A percentile compares a stretch with the other conserved stretches of the same genome.
phyloP scores from a whole-genome alignment of 2,329 filamentous ascomycete genomes.

The Penicillium sp. region DNA sequence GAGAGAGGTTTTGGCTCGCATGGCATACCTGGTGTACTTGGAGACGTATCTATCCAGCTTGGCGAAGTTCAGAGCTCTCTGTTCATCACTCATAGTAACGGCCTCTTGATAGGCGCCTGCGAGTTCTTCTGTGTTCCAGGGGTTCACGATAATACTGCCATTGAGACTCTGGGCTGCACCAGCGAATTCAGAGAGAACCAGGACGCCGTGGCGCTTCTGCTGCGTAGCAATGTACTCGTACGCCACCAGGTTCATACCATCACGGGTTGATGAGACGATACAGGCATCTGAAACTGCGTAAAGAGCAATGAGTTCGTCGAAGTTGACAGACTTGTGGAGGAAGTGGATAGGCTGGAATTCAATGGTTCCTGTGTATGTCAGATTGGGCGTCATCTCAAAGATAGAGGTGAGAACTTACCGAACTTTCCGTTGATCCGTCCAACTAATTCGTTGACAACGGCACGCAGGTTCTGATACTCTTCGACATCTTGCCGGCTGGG shows the following conservation, averaged over 20 bases:
- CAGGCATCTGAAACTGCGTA: constrained; percentile 93
- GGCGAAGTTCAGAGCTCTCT: constrained; percentile 81
- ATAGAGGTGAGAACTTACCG: constrained; percentile 48
- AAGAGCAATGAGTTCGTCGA: constrained; percentile 90
- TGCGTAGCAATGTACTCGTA: constrained; percentile 98
- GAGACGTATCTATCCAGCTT: constrained; percentile 94
- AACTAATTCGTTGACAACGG: constrained; percentile 94
- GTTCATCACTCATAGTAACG: constrained; percentile 93
- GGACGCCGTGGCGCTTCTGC: constrained; percentile 82
- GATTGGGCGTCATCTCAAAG: constrained; percentile 14
- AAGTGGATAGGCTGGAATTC: constrained; percentile 99
- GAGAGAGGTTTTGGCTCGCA: neutral
- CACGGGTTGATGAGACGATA: constrained; percentile 90
- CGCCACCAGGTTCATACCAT: constrained; percentile 98
- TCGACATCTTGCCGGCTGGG: constrained; percentile 94
- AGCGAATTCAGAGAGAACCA: constrained; percentile 96
- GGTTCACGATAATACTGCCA: constrained; percentile 91
- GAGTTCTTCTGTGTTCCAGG: constrained; percentile 97
- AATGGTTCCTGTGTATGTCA: constrained; percentile 65
- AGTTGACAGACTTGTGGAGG: constrained; percentile 92
- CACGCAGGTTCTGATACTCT: constrained; percentile 94
- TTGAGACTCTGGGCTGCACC: constrained; percentile 94
- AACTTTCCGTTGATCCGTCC: constrained; percentile 97
- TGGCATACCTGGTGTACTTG: constrained; percentile 81
- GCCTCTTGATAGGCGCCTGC: constrained; percentile 92